These are phyloP conservation scores for Buddleja alternifolia DNA, from an alignment of 257 asterid species.

Conservation along the genomic window DNA sequence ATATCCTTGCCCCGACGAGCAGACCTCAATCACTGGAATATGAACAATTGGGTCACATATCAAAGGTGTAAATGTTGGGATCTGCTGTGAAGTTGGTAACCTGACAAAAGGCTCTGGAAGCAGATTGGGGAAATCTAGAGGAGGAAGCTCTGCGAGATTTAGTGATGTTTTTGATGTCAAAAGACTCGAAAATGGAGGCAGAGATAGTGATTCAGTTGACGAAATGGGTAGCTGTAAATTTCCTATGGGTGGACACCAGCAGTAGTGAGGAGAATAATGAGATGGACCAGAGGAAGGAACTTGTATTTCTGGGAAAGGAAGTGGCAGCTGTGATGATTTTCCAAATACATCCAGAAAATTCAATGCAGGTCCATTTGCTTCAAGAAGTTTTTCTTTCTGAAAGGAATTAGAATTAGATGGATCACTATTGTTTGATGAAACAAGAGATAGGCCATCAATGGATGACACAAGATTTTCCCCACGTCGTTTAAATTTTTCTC, in stretches of 20 bases:
- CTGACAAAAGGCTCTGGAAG: conserved; percentile 56
- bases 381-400: conserved; percentile 43
- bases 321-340: conserved; percentile 36
- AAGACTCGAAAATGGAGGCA: conserved; percentile 65
- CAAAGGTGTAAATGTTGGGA: conserved; percentile 76
- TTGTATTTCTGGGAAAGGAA: conserved; percentile 41
- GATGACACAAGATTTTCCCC: conserved; percentile 48
- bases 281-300: conserved; percentile 46
- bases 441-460: conserved; percentile 37
- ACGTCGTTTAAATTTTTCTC: conserved; percentile 56
- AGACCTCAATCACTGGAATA: conserved; percentile 81
- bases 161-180: conserved; percentile 48
- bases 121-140: conserved; percentile 66
- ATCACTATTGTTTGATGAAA: conserved; percentile 37
- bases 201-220: conserved; percentile 47
- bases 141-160: conserved; percentile 50
- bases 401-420: conserved; percentile 36
- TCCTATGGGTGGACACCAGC: conserved; percentile 86
- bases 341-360: conserved; percentile 45
- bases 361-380: conserved; percentile 38
- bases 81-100: conserved; percentile 73
- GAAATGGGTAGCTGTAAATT: conserved; percentile 47
- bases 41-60: conserved; percentile 91
- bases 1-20: conserved; percentile 93
- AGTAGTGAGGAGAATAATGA: conserved; percentile 70